phyloP scores from a whole-genome alignment of 2,329 filamentous ascomycete species.

The Didymella sp. region DNA sequence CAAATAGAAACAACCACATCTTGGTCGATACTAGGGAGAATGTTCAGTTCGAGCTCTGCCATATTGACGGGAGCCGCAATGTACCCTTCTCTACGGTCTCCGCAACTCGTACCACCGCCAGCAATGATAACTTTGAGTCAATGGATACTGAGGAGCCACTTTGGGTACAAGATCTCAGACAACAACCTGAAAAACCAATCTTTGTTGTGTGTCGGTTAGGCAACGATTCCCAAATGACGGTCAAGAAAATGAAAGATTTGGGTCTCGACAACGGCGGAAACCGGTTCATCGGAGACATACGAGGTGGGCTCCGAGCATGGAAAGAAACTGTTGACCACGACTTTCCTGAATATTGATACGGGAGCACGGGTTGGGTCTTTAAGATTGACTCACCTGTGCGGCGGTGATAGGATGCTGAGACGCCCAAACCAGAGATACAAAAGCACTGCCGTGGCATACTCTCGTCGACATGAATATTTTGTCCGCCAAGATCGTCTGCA shows the following conservation, averaged over 20 bases:
- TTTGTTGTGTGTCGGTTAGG: conserved; percentile 77
- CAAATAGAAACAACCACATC: conserved; percentile 56
- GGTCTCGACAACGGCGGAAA: conserved; percentile 61
- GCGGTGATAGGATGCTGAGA: background rate
- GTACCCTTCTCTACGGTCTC: conserved; percentile 68
- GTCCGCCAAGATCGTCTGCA: background rate
- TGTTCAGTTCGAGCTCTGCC: conserved; percentile 83
- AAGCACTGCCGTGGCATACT: background rate
- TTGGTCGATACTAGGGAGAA: conserved; percentile 85
- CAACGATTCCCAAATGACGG: conserved; percentile 78
- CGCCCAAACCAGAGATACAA: background rate
- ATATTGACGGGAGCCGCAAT: conserved; percentile 77
- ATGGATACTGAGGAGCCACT: conserved; percentile 24
- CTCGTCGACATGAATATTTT: background rate
- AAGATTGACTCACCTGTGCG: background rate
- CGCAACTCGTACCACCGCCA: conserved; percentile 26
- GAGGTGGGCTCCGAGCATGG: conserved; percentile 76
- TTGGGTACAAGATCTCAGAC: conserved; percentile 42
- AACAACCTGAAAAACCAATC: conserved; percentile 59
- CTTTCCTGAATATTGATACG: conserved; percentile 62
- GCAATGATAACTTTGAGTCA: conserved; percentile 3
- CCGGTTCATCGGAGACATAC: conserved; percentile 72
- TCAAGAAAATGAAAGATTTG: conserved; percentile 68
- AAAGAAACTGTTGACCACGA: conserved; percentile 68
- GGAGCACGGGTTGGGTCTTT: background rate